Conservation (phyloP, 352 stramenopile species). For the Halophytophthora batemanensis region DNA sequence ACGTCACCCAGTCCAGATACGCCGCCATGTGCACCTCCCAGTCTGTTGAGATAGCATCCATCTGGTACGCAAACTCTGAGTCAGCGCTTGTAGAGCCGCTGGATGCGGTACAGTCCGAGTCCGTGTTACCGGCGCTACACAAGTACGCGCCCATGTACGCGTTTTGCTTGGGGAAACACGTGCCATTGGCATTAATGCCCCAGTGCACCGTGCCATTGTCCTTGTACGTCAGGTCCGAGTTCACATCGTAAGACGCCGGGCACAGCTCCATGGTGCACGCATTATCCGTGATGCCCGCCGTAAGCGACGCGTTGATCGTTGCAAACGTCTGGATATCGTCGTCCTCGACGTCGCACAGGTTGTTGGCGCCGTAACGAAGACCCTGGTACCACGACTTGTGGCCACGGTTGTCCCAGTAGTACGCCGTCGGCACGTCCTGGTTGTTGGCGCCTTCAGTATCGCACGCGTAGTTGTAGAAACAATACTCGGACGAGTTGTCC, state of each 20-base stretch:
- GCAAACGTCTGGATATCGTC: constrained; percentile 15
- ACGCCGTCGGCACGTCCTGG: constrained; percentile 23
- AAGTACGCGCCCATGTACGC: constrained; percentile 38
- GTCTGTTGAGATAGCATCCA: constrained; percentile 84
- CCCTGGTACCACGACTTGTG: constrained; percentile 32
- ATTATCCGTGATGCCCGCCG: constrained; percentile 14
- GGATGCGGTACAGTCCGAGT: constrained; percentile 9
- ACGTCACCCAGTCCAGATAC: constrained; percentile 50
- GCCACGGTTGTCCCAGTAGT: constrained; percentile 22
- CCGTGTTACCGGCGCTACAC: constrained; percentile 33
- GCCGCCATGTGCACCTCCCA: constrained; percentile 50
- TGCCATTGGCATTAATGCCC: constrained; percentile 44
- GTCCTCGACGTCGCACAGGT: constrained; percentile 7
- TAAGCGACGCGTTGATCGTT: constrained; percentile 10
- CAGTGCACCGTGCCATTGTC: constrained; percentile 24
- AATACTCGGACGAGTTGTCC: constrained; percentile 15
- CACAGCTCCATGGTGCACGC: constrained; percentile 12
- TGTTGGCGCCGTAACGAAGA: constrained; percentile 24
- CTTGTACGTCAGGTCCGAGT: constrained; percentile 31
- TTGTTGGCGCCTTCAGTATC: constrained; percentile 34
- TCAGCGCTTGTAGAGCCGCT: constrained; percentile 1
- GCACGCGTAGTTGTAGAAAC: constrained; percentile 28
- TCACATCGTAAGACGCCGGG: constrained; percentile 34
- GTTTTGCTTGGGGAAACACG: constrained; percentile 42
- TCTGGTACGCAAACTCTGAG: constrained; percentile 41